These are phyloP conservation scores for Aspergillus costaricaensis DNA, from an alignment of 2,329 filamentous ascomycete genomes.

Conservation along the genomic window DNA sequence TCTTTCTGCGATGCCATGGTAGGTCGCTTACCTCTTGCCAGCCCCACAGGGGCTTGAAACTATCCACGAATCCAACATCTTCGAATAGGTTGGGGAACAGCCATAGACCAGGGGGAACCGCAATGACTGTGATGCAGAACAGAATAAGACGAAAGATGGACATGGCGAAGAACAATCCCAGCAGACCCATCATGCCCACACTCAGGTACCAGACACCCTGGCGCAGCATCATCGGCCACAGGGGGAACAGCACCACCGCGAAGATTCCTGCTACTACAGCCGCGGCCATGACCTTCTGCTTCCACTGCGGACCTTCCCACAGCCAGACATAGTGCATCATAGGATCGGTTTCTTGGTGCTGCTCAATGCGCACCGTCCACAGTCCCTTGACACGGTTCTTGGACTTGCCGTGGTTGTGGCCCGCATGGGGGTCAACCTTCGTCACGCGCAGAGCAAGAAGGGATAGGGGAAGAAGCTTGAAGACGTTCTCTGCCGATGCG, in stretches of 20 bases:
- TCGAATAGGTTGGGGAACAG: constrained; percentile 97
- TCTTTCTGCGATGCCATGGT: neutral
- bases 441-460: constrained; percentile 87
- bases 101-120: constrained; percentile 86
- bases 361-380: constrained; percentile 94
- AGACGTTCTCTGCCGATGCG: constrained; percentile 84
- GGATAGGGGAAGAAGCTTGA: constrained; percentile 92
- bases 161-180: constrained; percentile 96
- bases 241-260: constrained; percentile 86
- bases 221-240: constrained; percentile 90
- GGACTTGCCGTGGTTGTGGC: constrained; percentile 66
- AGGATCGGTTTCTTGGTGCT: constrained; percentile 75
- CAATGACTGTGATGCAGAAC: constrained; percentile 90
- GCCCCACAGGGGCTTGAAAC: constrained; percentile 92
- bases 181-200: constrained; percentile 85
- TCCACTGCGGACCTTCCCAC: constrained; percentile 91
- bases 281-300: constrained; percentile 86
- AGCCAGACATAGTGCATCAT: constrained; percentile 92
- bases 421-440: constrained; percentile 77
- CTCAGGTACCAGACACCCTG: constrained; percentile 96
- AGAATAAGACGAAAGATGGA: constrained; percentile 94
- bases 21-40: constrained; percentile 81
- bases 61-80: constrained; percentile 97
- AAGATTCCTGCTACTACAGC: constrained; percentile 84
- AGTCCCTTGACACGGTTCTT: constrained; percentile 90